Conservation (phyloP, 768 basidiomycete genomes). For the Psilocybe subaeruginosa region DNA sequence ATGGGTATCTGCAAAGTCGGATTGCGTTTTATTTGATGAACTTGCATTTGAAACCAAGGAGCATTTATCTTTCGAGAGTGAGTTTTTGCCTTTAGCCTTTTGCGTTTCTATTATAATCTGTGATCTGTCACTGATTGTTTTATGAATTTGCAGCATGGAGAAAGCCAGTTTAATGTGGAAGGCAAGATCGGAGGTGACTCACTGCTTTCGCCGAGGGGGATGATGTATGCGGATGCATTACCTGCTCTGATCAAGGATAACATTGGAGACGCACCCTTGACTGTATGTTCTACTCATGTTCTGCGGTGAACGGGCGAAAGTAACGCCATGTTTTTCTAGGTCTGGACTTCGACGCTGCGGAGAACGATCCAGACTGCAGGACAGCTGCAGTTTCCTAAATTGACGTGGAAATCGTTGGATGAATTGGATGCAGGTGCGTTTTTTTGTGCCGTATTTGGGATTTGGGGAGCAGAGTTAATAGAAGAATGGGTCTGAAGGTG, state of each 20-base stretch:
- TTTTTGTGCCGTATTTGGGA: not conserved
- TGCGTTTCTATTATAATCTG: slow-evolving; percentile 4
- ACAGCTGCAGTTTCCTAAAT: slow-evolving; percentile 87
- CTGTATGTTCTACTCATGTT: slow-evolving; percentile 48
- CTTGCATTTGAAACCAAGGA: slow-evolving; percentile 93
- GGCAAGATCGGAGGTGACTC: slow-evolving; percentile 99
- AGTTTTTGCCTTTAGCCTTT: slow-evolving; percentile 26
- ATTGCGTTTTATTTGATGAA: slow-evolving; percentile 99
- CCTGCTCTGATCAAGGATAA: slow-evolving; percentile 89
- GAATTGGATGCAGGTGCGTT: slow-evolving; percentile 88
- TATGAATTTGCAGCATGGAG: slow-evolving; percentile 75
- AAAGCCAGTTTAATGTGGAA: slow-evolving; percentile 95
- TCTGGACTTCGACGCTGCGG: slow-evolving; percentile 96
- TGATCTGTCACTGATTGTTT: slow-evolving; percentile 1
- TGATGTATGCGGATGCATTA: slow-evolving; percentile 83
- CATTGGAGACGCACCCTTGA: slow-evolving; percentile 86
- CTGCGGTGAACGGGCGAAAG: too few relatives aligned
- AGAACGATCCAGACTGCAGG: slow-evolving; percentile 36
- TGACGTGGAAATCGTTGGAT: slow-evolving; percentile 99
- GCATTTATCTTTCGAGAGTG: slow-evolving; percentile 95
- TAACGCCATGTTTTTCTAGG: slow-evolving; percentile 43
- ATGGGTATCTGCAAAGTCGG: slow-evolving; percentile 95
- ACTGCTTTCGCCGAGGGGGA: slow-evolving; percentile 78
- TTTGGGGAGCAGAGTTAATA: not conserved
- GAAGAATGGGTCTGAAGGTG: slow-evolving; percentile 43